A percentile compares a stretch with the other conserved stretches of the same genome.
Evolutionary conservation across 345 rosid genomes (phyloP).

Genomic region (Citrus trifoliata): DNA sequence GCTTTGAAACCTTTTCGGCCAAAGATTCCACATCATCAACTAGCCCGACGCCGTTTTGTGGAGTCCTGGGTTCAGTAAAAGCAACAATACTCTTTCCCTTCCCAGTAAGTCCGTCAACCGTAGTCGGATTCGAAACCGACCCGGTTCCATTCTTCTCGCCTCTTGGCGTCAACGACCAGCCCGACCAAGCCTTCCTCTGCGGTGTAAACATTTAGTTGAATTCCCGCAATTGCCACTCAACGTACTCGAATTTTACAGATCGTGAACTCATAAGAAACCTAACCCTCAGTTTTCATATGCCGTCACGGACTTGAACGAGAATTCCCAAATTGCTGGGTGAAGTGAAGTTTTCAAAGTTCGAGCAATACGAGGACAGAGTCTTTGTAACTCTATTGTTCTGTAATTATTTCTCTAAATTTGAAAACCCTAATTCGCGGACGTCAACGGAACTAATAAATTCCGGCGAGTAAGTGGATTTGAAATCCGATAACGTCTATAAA

Average conservation of each 20-base stretch:
- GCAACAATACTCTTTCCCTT: constrained; percentile 51
- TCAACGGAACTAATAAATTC: constrained; percentile 55
- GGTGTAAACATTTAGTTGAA: constrained; percentile 71
- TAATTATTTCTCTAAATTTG: constrained; percentile 16
- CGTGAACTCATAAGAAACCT: constrained; percentile 26
- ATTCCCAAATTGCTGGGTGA: constrained; percentile 13
- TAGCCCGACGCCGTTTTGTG: constrained; percentile 34
- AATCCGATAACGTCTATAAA: constrained; percentile 87
- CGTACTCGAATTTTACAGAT: constrained; percentile 20
- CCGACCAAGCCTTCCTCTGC: constrained; percentile 63
- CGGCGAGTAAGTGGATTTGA: constrained; percentile 59
- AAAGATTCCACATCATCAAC: constrained; percentile 34
- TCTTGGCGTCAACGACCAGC: constrained; percentile 62
- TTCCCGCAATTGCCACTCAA: constrained; percentile 16
- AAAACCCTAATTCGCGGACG: constrained; percentile 63
- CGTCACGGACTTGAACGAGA: constrained; percentile 1
- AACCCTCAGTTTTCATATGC: not conserved
- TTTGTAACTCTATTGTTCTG: not conserved
- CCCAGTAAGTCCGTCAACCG: constrained; percentile 25
- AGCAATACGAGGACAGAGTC: not conserved
- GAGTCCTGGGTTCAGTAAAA: constrained; percentile 44
- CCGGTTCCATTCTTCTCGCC: constrained; percentile 39
- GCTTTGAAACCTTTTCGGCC: constrained; percentile 51
- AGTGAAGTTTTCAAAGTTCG: constrained; percentile 14
- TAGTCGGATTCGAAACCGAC: constrained; percentile 27